These are phyloP conservation scores for Sporisorium graminicola DNA, from an alignment of 1,284 basidiomycete genomes.

Conservation along the genomic window DNA sequence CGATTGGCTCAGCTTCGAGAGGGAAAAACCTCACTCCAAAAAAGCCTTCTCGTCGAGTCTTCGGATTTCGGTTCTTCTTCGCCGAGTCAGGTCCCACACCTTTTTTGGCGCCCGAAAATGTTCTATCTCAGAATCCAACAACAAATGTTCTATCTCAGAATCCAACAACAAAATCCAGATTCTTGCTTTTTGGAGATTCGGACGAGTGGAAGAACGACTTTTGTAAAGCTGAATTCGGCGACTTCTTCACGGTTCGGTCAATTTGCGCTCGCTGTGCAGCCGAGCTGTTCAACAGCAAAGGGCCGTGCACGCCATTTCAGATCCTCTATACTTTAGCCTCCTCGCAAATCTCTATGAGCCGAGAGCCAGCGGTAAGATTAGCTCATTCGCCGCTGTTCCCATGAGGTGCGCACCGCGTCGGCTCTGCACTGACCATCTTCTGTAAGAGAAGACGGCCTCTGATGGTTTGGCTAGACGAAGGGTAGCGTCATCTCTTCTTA, in stretches of 20 bases:
- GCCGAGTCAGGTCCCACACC: not conserved
- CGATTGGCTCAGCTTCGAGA: conserved; percentile 7
- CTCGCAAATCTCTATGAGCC: too few species aligned
- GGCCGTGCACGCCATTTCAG: not conserved
- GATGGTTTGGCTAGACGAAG: not conserved
- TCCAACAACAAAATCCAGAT: conserved; percentile 10
- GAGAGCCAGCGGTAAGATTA: too few species aligned
- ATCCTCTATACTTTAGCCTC: too few species aligned
- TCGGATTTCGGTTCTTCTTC: conserved; percentile 14
- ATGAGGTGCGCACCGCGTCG: too few species aligned
- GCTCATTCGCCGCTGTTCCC: not conserved
- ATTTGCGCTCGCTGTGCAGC: not conserved
- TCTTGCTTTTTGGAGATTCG: not conserved
- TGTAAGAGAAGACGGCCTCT: not conserved
- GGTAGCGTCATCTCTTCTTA: not conserved
- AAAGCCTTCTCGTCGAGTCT: not conserved
- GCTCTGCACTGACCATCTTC: not conserved
- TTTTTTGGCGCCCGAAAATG: not conserved
- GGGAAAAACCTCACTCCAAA: not conserved
- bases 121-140: not conserved
- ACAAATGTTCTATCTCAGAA: not conserved
- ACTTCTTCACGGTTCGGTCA: not conserved
- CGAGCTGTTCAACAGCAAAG: not conserved
- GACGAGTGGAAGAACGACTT: conserved; percentile 15
- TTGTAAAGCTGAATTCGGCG: conserved; percentile 3